A percentile compares a stretch with the other conserved stretches of the same genome.
Evolutionary conservation across 345 rosid species (phyloP).

Genomic region (Salix brachista): DNA sequence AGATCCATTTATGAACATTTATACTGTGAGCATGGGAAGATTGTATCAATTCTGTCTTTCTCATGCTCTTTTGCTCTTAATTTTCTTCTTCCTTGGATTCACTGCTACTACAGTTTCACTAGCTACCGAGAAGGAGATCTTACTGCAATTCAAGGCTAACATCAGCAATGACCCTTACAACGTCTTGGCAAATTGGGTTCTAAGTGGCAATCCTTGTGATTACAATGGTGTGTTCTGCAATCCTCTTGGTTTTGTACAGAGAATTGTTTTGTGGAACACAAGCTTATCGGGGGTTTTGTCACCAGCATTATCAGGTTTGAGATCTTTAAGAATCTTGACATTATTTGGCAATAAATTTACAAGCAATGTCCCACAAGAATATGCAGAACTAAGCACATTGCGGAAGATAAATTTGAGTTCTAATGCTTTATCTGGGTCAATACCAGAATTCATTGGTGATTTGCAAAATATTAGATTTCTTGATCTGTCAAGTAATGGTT

Average conservation of each 20-base stretch:
- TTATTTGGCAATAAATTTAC: conserved; percentile 81
- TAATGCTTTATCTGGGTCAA: conserved; percentile 78
- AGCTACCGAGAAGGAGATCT: conserved; percentile 56
- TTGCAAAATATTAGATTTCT: conserved; percentile 79
- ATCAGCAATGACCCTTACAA: conserved; percentile 67
- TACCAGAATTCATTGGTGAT: conserved; percentile 82
- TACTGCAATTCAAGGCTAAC: conserved; percentile 76
- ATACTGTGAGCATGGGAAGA: conserved; percentile 59
- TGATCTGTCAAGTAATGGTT: conserved; percentile 80
- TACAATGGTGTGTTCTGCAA: conserved; percentile 77
- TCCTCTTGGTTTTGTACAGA: conserved; percentile 65
- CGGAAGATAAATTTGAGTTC: conserved; percentile 96
- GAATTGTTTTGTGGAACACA: conserved; percentile 82
- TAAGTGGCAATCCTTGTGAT: conserved; percentile 54
- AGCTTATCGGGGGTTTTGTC: conserved; percentile 65
- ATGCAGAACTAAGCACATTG: conserved; percentile 53
- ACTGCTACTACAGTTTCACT: conserved; percentile 29
- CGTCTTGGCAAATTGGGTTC: conserved; percentile 60
- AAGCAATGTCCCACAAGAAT: conserved; percentile 75
- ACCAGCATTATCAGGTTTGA: conserved; percentile 69
- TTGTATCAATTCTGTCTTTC: conserved; percentile 26
- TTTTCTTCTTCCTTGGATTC: conserved; percentile 35
- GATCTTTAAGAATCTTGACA: conserved; percentile 67
- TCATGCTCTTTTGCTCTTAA: conserved; percentile 48
- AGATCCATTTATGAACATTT: conserved; percentile 34